Evolutionary conservation across 495 filamentous ascomycete species (phyloP), one percentile per base, ranked within the genome.

Genomic region (Cercophora samala): DNA sequence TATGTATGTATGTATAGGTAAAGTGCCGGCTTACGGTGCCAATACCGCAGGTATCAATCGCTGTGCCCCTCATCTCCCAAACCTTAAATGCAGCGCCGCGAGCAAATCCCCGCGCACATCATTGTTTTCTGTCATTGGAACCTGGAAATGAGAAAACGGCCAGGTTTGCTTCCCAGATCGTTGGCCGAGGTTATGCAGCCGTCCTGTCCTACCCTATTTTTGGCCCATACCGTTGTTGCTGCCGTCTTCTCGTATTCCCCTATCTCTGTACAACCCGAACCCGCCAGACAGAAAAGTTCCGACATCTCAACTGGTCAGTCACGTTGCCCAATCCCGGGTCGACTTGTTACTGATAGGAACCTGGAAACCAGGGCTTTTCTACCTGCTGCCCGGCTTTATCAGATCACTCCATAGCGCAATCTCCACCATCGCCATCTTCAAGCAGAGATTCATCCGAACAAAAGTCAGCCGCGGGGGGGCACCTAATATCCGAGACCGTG

Each of bases 41-140:
- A 18, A 29, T 60, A 5, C 26, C 26, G 26, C 26, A 29, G 4
- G 26, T 29, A n/a, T 56, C 5, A 8, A 60, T 25, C 58, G 58
- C 58, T 60, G 58, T 60, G 58, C 58, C 58, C 58, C 11, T 32
- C 24, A 9, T 24, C 58, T 18, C 15, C 6, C 1, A n/a, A 60
- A 60, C 58, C 58, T 60, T 60, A 60, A 29, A 9, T 60, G 24
- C 58, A 60, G 22, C 58, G 58, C 58, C 58, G 58, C 58, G 24
- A 60, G 2, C 19, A n/a, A 56, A 56, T 21, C 19, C 22, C 53
- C 22, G n/a, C 53, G n/a, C 52, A 19, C 52, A 29, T 29, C 52
- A 54, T 18, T n/a, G 19, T 54, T 15, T 21, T 19, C 17, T n/a
- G n/a, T n/a, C n/a, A n/a, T n/a, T n/a, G n/a, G n/a, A n/a, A n/a